Evolutionary conservation across 305 asterid genomes (phyloP).

Genomic region (Rubia balearica): DNA sequence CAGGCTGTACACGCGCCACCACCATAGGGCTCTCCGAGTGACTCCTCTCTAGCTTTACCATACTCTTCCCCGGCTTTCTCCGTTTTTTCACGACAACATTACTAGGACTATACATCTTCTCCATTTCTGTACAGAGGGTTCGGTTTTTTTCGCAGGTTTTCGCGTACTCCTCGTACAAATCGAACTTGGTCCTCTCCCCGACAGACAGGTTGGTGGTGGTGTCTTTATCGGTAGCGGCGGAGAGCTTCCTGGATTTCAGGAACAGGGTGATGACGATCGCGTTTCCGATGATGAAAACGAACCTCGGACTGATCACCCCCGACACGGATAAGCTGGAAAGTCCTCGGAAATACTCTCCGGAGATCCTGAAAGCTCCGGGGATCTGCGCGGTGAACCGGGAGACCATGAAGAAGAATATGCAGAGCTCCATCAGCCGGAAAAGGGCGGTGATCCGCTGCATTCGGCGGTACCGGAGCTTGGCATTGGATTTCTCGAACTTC

Average conservation of each 20-base stretch:
- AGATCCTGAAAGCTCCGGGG: slow-evolving; percentile 26
- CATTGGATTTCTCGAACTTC: slow-evolving; percentile 45
- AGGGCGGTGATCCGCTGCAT: slow-evolving; percentile 30
- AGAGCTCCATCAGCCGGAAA: slow-evolving; percentile 40
- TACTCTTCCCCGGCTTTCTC: slow-evolving; percentile 15
- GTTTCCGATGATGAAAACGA: slow-evolving; percentile 66
- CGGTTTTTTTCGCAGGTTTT: slow-evolving; percentile 32
- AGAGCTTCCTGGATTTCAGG: slow-evolving; percentile 34
- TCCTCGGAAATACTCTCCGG: slow-evolving; percentile 36
- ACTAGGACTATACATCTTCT: background rate
- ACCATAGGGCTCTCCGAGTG: slow-evolving; percentile 29
- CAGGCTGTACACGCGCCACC: background rate
- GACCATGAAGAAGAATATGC: slow-evolving; percentile 34
- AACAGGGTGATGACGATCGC: slow-evolving; percentile 45
- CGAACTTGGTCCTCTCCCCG: slow-evolving; percentile 11
- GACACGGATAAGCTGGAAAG: slow-evolving; percentile 15
- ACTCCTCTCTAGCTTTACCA: slow-evolving; percentile 28
- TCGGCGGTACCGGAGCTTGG: slow-evolving; percentile 23
- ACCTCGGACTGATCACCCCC: slow-evolving; percentile 36
- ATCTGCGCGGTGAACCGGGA: slow-evolving; percentile 38
- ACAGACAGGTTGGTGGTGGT: slow-evolving; percentile 6
- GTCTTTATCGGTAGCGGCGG: slow-evolving; percentile 10
- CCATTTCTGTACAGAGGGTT: background rate
- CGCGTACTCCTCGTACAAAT: slow-evolving; percentile 45
- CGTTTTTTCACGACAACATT: slow-evolving; percentile 1